Evolutionary conservation across 202 grass and related monocot genomes (phyloP).

Genomic region (Eragrostis tef): DNA sequence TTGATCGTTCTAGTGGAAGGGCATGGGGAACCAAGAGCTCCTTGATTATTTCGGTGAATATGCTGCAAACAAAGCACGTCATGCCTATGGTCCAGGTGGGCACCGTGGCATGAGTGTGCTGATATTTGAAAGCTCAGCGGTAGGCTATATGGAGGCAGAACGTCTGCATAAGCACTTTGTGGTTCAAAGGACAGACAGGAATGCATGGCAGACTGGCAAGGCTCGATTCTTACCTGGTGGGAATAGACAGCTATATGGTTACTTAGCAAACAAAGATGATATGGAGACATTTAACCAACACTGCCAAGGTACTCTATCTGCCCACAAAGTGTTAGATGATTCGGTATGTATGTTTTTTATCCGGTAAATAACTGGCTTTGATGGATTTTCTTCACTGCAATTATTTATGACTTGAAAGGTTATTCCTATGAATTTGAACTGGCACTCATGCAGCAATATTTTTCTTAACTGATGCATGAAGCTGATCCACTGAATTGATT

Average conservation of each 20-base stretch:
- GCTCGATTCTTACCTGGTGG: slow-evolving; percentile 69
- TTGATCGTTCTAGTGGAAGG: slow-evolving; percentile 61
- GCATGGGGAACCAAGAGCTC: slow-evolving; percentile 97
- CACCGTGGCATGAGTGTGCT: slow-evolving; percentile 90
- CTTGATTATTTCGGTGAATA: slow-evolving; percentile 82
- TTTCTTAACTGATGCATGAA: background rate
- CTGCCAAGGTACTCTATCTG: slow-evolving; percentile 66
- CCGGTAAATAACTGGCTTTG: slow-evolving; percentile 30
- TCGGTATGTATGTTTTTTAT: slow-evolving; percentile 1
- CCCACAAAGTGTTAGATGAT: background rate
- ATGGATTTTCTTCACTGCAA: slow-evolving; percentile 6
- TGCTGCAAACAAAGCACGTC: slow-evolving; percentile 73
- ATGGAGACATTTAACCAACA: slow-evolving; percentile 82
- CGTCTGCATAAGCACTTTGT: slow-evolving; percentile 83
- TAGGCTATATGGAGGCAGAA: slow-evolving; percentile 89
- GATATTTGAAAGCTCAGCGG: slow-evolving; percentile 79
- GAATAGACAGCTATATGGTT: slow-evolving; percentile 82
- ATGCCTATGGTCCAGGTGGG: slow-evolving; percentile 86
- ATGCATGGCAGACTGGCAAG: slow-evolving; percentile 61
- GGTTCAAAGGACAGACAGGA: slow-evolving; percentile 68
- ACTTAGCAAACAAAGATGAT: slow-evolving; percentile 78
- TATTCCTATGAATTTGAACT: slow-evolving; percentile 4
- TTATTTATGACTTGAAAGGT: slow-evolving; percentile 24
- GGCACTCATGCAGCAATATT: background rate
- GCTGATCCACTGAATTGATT: background rate